Percentiles rank a stretch among this genome's conserved stretches.
phyloP scores from a whole-genome alignment of 768 basidiomycete species.

The Daedaleopsis nitida region DNA sequence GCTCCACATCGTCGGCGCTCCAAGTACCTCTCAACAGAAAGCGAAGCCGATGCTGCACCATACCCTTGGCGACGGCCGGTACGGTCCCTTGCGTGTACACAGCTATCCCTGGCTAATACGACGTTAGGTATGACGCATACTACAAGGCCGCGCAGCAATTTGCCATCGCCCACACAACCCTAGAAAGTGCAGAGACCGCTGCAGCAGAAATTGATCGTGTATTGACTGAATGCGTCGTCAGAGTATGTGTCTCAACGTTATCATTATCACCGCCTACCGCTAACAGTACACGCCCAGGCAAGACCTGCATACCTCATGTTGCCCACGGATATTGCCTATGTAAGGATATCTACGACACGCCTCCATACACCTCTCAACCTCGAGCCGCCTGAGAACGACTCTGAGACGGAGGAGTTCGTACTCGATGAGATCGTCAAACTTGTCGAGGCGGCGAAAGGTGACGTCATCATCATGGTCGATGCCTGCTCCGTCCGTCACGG shows the following conservation, averaged over 20 bases:
- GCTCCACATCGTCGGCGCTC: constrained; percentile 84
- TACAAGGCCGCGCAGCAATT: constrained; percentile 73
- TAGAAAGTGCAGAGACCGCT: constrained; percentile 57
- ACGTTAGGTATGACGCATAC: constrained; percentile 75
- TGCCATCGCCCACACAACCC: constrained; percentile 63
- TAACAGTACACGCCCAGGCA: constrained; percentile 45
- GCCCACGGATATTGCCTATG: constrained; percentile 79
- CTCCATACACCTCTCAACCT: constrained; percentile 61
- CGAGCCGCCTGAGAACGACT: constrained; percentile 52
- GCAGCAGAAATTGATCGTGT: constrained; percentile 77
- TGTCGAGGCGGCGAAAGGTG: constrained; percentile 58
- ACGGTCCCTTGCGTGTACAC: constrained; percentile 1
- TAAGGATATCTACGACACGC: constrained; percentile 64
- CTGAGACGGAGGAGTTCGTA: constrained; percentile 65
- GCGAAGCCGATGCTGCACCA: constrained; percentile 80
- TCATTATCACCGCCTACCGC: background rate
- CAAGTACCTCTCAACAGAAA: constrained; percentile 73
- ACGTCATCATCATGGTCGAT: constrained; percentile 78
- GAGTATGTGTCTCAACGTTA: constrained; percentile 38
- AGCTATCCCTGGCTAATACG: background rate
- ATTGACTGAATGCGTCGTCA: constrained; percentile 66
- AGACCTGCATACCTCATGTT: constrained; percentile 88
- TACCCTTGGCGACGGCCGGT: constrained; percentile 84
- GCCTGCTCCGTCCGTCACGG: constrained; percentile 79
- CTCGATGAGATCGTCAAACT: constrained; percentile 70